Base-by-base conservation (phyloP, 352 stramenopile species). In the Aphanomyces invadans region DNA sequence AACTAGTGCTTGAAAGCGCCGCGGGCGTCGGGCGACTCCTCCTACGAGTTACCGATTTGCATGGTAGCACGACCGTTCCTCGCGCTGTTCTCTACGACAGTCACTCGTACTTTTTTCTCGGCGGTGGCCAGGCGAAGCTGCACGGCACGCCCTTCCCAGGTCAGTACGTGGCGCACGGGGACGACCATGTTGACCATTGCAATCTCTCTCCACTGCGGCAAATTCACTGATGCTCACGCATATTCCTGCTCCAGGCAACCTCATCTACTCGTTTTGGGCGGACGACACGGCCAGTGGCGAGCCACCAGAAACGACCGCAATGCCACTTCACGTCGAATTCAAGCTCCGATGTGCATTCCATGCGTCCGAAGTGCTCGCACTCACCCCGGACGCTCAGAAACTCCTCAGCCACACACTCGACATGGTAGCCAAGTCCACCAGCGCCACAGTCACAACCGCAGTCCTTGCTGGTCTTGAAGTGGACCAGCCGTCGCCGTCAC, bases 261-360 rank as follows among this genome's bases (percentile, higher is more conserved):
- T 86, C 54, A 70, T 84, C 10, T 91, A 91, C 63, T 83, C 80
- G 4, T 88, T 91, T 54, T 91, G 83, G 83, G 74, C 85, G 31
- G 73, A 86, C 42, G 4, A 64, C 53, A 26, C n/a, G n/a, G n/a
- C n/a, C n/a, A n/a, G n/a, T n/a, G n/a, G n/a, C n/a, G n/a, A n/a
- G n/a, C n/a, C n/a, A n/a, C n/a, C n/a, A n/a, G n/a, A n/a, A n/a
- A n/a, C n/a, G n/a, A n/a, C n/a, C n/a, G n/a, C n/a, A n/a, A n/a
- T n/a, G 42, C 38, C 44, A 9, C 39, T 76, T 0, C 63, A 70
- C 23, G 71, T 76, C 26, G 71, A 69, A n/a, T 76, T 76, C 62
- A 71, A 81, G 32, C 38, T 87, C 2, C 28, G 82, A 10, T 83
- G 71, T 28, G 73, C 53, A 0, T 83, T 83, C 32, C 68, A 76